These are phyloP conservation scores for Pholiota microspora DNA, from an alignment of 768 basidiomycete genomes.

Conservation along the genomic window DNA sequence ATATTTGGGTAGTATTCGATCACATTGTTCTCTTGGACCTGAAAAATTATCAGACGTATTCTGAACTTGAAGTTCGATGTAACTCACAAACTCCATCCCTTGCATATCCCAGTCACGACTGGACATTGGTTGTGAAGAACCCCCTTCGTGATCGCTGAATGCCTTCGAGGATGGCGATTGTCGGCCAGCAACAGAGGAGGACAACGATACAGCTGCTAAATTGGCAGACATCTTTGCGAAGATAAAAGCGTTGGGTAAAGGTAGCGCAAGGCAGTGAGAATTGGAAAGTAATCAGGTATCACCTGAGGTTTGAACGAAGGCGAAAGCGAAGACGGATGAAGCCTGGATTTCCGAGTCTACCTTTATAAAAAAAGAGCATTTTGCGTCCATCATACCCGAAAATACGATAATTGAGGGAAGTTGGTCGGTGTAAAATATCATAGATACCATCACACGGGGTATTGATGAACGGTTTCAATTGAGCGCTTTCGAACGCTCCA, in stretches of 20 bases:
- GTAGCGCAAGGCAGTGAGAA: slow-evolving; percentile 4
- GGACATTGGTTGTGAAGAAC: slow-evolving; percentile 15
- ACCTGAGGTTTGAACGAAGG: slow-evolving; percentile 2
- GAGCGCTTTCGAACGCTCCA: background rate
- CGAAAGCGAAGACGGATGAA: background rate
- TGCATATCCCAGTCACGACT: slow-evolving; percentile 15
- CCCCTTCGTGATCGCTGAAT: slow-evolving; percentile 12
- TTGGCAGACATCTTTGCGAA: slow-evolving; percentile 10
- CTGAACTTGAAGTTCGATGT: background rate
- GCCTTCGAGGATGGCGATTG: slow-evolving; percentile 13
- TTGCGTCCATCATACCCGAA: background rate
- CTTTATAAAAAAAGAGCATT: background rate
- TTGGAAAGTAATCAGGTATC: background rate
- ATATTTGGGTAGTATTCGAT: slow-evolving; percentile 1
- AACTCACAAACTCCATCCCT: slow-evolving; percentile 15
- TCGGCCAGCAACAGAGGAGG: slow-evolving; percentile 17
- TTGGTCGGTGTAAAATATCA: background rate
- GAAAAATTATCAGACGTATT: background rate
- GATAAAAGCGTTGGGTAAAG: slow-evolving; percentile 6
- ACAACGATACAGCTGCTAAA: slow-evolving; percentile 10
- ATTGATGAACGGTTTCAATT: background rate
- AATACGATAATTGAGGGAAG: background rate
- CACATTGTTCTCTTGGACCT: background rate
- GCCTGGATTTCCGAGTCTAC: background rate
- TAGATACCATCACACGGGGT: background rate